These are phyloP conservation scores for Cercospora sp. DNA, from an alignment of 2,329 filamentous ascomycete species.

Conservation along the genomic window DNA sequence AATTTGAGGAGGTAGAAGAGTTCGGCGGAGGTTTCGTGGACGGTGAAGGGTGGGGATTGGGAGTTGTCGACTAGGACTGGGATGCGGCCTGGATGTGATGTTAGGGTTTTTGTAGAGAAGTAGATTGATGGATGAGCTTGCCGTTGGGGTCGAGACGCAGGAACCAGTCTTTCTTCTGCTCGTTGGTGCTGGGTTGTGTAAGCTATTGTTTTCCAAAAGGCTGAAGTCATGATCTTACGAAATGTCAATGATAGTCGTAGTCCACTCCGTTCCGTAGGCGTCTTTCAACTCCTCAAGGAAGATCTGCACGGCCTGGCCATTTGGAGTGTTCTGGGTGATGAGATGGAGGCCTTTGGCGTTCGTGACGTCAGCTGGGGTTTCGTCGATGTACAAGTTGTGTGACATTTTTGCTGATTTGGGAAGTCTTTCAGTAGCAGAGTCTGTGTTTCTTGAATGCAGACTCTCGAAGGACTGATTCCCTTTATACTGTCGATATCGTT, in stretches of 20 bases:
- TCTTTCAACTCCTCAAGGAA: conserved; percentile 57
- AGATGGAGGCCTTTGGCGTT: conserved; percentile 55
- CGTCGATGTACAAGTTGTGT: conserved; percentile 46
- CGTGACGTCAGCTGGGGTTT: conserved; percentile 49
- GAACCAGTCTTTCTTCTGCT: conserved; percentile 59
- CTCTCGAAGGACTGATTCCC: too few species aligned
- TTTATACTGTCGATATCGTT: not conserved
- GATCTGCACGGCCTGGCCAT: conserved; percentile 55
- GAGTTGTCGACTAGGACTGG: conserved; percentile 55
- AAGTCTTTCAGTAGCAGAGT: not conserved
- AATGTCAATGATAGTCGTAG: conserved; percentile 52
- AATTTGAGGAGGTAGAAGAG: conserved; percentile 55
- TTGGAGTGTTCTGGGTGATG: conserved; percentile 54
- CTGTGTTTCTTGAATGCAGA: not conserved
- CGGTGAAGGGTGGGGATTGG: conserved; percentile 51
- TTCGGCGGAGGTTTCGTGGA: conserved; percentile 56
- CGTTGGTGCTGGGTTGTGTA: conserved; percentile 44
- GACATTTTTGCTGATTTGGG: conserved; percentile 35
- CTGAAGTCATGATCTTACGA: too few species aligned
- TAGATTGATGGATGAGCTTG: not conserved
- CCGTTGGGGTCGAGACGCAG: conserved; percentile 45
- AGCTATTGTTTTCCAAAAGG: too few species aligned
- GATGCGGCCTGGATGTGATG: conserved; percentile 42
- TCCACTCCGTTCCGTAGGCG: conserved; percentile 52
- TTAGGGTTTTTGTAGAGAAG: not conserved